These are phyloP conservation scores for Coemansia sp. DNA, from an alignment of 192 early-diverging fungal genomes.

Conservation along the genomic window DNA sequence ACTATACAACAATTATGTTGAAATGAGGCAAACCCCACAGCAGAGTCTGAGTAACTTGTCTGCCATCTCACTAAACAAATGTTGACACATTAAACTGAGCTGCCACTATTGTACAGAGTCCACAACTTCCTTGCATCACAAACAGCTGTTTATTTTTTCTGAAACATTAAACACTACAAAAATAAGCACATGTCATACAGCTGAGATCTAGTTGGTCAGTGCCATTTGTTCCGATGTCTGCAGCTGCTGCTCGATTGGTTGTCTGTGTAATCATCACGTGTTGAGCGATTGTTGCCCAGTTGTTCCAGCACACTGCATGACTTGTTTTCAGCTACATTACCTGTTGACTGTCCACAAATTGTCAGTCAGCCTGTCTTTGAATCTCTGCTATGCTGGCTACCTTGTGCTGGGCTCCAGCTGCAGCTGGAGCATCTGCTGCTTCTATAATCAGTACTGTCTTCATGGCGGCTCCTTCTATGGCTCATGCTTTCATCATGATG, in stretches of 20 bases:
- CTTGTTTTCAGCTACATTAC: constrained; percentile 6
- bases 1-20: too few relatives aligned
- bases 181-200: not conserved
- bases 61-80: too few relatives aligned
- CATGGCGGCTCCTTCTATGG: constrained; percentile 7
- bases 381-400: constrained; percentile 9
- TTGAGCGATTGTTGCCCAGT: constrained; percentile 28
- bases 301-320: constrained; percentile 32
- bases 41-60: too few relatives aligned
- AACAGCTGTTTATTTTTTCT: not conserved
- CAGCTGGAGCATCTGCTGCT: constrained; percentile 3
- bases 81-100: too few relatives aligned
- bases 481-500: constrained; percentile 5
- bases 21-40: too few relatives aligned
- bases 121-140: not conserved
- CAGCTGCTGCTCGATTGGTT: constrained; percentile 10
- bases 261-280: not conserved
- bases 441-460: not conserved
- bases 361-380: constrained; percentile 10
- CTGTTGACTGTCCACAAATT: constrained; percentile 29
- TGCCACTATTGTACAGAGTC: too few relatives aligned
- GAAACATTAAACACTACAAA: not conserved
- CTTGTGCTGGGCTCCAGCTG: constrained; percentile 33
- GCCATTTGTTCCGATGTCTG: constrained; percentile 20
- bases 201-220: not conserved